These are phyloP conservation scores for Carex kokanica DNA, from an alignment of 176 grass and related monocot species.

Conservation along the genomic window DNA sequence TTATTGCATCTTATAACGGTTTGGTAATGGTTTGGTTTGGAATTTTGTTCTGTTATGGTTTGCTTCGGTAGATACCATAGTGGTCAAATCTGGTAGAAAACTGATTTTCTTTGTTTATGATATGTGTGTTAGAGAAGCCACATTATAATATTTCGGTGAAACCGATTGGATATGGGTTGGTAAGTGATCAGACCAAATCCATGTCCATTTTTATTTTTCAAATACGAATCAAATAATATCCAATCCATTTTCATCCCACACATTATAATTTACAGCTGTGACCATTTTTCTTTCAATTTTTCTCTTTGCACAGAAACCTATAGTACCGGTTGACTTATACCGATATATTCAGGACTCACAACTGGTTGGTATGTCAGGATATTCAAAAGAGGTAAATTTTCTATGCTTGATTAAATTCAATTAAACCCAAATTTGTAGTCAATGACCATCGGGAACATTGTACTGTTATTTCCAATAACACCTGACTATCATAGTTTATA, in stretches of 20 bases:
- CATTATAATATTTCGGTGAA: neutral
- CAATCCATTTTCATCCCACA: neutral
- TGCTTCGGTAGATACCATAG: conserved; percentile 3
- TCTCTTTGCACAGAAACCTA: conserved; percentile 62
- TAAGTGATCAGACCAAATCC: neutral
- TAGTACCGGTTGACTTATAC: conserved; percentile 62
- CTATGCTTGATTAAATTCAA: conserved; percentile 9
- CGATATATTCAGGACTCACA: conserved; percentile 64
- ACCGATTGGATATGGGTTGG: neutral
- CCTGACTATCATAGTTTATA: too few relatives aligned
- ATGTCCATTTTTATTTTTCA: neutral
- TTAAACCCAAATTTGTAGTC: neutral
- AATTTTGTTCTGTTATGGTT: neutral
- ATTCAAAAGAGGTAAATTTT: conserved; percentile 67
- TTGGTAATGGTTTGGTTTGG: neutral
- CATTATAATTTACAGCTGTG: conserved; percentile 20
- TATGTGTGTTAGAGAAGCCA: conserved; percentile 10
- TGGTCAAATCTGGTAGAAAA: neutral
- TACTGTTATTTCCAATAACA: too few relatives aligned
- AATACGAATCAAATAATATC: neutral
- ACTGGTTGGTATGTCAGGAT: conserved; percentile 87
- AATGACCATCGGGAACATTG: neutral
- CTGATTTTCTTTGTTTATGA: conserved; percentile 14
- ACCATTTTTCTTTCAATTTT: conserved; percentile 27
- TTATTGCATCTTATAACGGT: neutral